Percentiles rank a stretch among this genome's conserved stretches.
These are phyloP conservation scores for Penicillium paradoxum DNA, from an alignment of 495 filamentous ascomycete species.

Conservation along the genomic window DNA sequence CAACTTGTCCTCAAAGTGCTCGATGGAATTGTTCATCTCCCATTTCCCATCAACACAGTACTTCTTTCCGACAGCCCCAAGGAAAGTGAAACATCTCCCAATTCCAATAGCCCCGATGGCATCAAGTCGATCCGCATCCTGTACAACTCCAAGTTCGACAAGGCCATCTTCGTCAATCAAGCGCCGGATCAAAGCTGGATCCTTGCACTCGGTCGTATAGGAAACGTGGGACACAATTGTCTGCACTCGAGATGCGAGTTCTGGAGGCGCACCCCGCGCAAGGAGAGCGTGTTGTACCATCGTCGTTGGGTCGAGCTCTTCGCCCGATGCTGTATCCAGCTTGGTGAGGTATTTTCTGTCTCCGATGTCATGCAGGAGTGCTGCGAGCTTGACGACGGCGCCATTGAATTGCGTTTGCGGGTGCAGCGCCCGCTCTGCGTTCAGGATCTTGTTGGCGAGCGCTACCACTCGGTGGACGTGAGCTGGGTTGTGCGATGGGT, in stretches of 20 bases:
- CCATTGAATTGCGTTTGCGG: slow-evolving; percentile 40
- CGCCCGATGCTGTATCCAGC: neutral
- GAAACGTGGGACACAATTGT: slow-evolving; percentile 67
- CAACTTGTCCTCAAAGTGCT: slow-evolving; percentile 79
- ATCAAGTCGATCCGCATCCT: slow-evolving; percentile 88
- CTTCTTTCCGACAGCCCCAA: slow-evolving; percentile 52
- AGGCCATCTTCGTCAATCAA: slow-evolving; percentile 47
- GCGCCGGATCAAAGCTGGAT: slow-evolving; percentile 46
- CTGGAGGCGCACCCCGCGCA: slow-evolving; percentile 45
- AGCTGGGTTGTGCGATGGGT: slow-evolving; percentile 78
- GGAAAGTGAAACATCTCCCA: slow-evolving; percentile 71
- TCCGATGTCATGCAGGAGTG: slow-evolving; percentile 81
- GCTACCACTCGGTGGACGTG: slow-evolving; percentile 77
- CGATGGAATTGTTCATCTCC: slow-evolving; percentile 59
- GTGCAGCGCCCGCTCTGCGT: slow-evolving; percentile 33
- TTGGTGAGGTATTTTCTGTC: slow-evolving; percentile 70
- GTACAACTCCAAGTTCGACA: slow-evolving; percentile 78
- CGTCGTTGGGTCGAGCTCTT: slow-evolving; percentile 38
- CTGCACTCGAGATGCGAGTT: slow-evolving; percentile 61
- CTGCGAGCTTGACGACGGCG: slow-evolving; percentile 61
- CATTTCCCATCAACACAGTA: slow-evolving; percentile 28
- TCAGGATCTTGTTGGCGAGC: slow-evolving; percentile 59
- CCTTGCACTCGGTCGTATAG: slow-evolving; percentile 65
- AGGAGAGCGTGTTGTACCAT: slow-evolving; percentile 55
- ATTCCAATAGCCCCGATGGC: slow-evolving; percentile 83